These are phyloP conservation scores for Grigorovia transvaalensis DNA, from an alignment of 805 yeast species.

Conservation along the genomic window DNA sequence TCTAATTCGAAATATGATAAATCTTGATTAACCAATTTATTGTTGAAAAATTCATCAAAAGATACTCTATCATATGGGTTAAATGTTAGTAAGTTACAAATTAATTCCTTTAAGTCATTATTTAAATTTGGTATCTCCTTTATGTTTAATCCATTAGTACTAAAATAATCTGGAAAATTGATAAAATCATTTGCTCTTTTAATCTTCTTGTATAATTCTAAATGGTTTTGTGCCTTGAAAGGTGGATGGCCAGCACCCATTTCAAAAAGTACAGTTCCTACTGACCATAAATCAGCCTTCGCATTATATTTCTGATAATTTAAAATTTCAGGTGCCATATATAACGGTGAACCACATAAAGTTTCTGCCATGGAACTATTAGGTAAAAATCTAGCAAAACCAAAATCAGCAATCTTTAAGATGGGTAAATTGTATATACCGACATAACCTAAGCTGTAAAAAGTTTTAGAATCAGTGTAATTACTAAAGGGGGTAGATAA, in stretches of 20 bases:
- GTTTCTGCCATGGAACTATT: constrained; percentile 93
- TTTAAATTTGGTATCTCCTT: constrained; percentile 33
- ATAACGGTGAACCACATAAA: constrained; percentile 91
- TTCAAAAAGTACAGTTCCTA: constrained; percentile 91
- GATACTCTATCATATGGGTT: constrained; percentile 84
- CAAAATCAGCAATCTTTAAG: constrained; percentile 91
- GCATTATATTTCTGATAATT: constrained; percentile 94
- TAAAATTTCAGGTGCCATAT: constrained; percentile 97
- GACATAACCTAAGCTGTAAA: constrained; percentile 46
- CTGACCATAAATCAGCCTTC: constrained; percentile 96
- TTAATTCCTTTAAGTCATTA: constrained; percentile 58
- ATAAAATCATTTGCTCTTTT: constrained; percentile 73
- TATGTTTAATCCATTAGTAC: constrained; percentile 1
- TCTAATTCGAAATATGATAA: constrained; percentile 30
- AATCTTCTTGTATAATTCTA: constrained; percentile 78
- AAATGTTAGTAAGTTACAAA: constrained; percentile 66
- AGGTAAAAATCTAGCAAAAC: constrained; percentile 92
- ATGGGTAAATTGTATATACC: constrained; percentile 88
- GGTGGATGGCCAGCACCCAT: constrained; percentile 97
- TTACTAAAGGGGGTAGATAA: constrained; percentile 68
- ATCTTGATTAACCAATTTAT: constrained; percentile 51
- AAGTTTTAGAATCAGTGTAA: constrained; percentile 40
- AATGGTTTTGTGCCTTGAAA: constrained; percentile 84
- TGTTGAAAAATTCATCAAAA: constrained; percentile 76
- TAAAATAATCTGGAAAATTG: constrained; percentile 57